Evolutionary conservation across 495 filamentous ascomycete genomes (phyloP).

Genomic region (Aeminium ludgeri): DNA sequence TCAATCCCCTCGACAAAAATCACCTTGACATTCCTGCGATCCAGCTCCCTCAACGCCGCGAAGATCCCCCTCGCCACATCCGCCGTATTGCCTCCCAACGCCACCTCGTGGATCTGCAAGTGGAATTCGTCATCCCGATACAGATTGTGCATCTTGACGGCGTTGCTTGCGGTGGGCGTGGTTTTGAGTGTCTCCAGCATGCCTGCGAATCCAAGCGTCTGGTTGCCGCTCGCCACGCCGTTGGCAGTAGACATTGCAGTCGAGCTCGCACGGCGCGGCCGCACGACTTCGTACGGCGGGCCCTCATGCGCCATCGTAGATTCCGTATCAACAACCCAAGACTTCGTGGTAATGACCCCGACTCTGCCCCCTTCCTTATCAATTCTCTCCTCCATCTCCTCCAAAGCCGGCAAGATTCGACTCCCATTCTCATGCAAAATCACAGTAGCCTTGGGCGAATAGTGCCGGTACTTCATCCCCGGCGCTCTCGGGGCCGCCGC

Average conservation of each 20-base stretch:
- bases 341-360: conserved; percentile 25
- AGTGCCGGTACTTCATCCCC: conserved; percentile 99
- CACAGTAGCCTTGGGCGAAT: conserved; percentile 79
- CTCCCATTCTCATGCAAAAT: conserved; percentile 53
- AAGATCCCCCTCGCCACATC: conserved; percentile 76
- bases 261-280: too few species aligned
- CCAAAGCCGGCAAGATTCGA: conserved; percentile 19
- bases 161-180: not conserved
- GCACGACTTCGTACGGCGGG: too few species aligned
- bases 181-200: not conserved
- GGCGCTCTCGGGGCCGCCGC: conserved; percentile 58
- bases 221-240: too few species aligned
- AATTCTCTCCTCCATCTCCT: conserved; percentile 19
- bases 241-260: too few species aligned
- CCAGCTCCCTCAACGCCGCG: conserved; percentile 68
- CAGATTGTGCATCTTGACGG: not conserved
- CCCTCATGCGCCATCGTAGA: not conserved
- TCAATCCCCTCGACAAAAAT: conserved; percentile 86
- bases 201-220: conserved; percentile 2
- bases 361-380: conserved; percentile 18
- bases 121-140: not conserved
- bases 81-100: conserved; percentile 48
- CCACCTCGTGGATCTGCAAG: conserved; percentile 31
- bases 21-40: conserved; percentile 57
- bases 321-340: conserved; percentile 18